Evolutionary conservation across 1,284 basidiomycete species (phyloP), one percentile per base, ranked within the genome.

Genomic region (Caloboletus firmus): DNA sequence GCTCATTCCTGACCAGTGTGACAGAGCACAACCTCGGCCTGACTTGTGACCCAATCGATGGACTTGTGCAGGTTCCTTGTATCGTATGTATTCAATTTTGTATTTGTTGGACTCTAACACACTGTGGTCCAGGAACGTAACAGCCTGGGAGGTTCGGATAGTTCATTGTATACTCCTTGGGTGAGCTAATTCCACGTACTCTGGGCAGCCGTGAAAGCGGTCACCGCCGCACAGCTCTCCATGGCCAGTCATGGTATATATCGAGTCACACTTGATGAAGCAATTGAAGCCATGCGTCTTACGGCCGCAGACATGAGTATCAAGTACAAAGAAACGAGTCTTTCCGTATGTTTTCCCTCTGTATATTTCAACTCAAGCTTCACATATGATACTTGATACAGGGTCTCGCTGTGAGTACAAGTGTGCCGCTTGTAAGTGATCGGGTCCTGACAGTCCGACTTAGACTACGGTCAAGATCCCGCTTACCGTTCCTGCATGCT

Each of bases 251-350:
- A 90, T 63, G 94, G 93, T 1, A 81, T 91, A 8, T 93, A 95
- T 65, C 85, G 86, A 30, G 92, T 96, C 44, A 91, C 89, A 0
- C 77, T 98, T 24, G 95, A 98, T 67, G 94, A 98, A 70, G 95
- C 95, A 0, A 98, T 98, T 53, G 91, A 94, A 67, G 96, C 95
- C 2, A 97, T 97, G 91, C 80, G 93, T 35, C 74, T 96, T 37
- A 98, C 95, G 0, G 95, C 95, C 28, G 76, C 80, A 22, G 88
- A 91, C 67, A 92, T 93, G 90, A 91, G 88, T 59, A 82, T 89
- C 55, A 90, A 93, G 67, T 93, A 95, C 70, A 95, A 95, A 70
- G 94, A 96, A 74, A 96, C 94, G 2, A 92, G 89, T 71, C 80
- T 95, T 60, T 93, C 93, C 42, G 91, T 92, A 61, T 62, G 79